Evolutionary conservation across 208 protist genomes (phyloP), one percentile per base, ranked within the genome.

Genomic region (Crithidia brevicula): DNA sequence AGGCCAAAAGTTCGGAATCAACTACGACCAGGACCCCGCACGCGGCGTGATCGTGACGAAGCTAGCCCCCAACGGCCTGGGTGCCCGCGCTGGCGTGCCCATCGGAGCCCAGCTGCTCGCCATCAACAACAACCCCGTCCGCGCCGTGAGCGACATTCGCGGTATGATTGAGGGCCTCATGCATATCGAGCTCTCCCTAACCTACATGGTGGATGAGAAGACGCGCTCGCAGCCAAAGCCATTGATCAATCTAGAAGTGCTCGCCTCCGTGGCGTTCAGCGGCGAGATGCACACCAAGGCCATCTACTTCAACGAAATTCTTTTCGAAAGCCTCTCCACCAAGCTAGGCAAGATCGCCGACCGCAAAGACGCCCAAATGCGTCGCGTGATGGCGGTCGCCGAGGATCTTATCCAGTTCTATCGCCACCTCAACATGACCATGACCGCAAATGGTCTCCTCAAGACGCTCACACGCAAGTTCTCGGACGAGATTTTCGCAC

Each of bases 361-460:
- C 52, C 65, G 66, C 28, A 81, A 86, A 54, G 81, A 91, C 64
- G 66, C 72, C 11, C 82, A 77, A 25, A 72, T 86, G 36, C 72
- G 80, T n/a, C 70, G 60, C 28, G 72, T 81, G 3, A 71, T 92
- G 36, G 54, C 67, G 15, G 82, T 94, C 27, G 81, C 82, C 4
- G 91, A 96, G 68, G 81, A 88, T 15, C 49, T 96, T 6, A 91
- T 96, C 63, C 87, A 94, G 64, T 92, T 88, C 33, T 96, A 96
- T 62, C 79, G 85, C 5, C 91, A 94, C 69, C 63, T 96, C 23
- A 91, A 89, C 56, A 78, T 96, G 51, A 91, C 73, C 11, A 92
- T 93, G 88, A 83, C 83, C 2, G 91, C 91, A 13, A 91, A 89
- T 50, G 91, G 91, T 5, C 75, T 96, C 16, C 80, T 94, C 10